These are phyloP conservation scores for Suillus lakei DNA, from an alignment of 768 basidiomycete species.

Conservation along the genomic window DNA sequence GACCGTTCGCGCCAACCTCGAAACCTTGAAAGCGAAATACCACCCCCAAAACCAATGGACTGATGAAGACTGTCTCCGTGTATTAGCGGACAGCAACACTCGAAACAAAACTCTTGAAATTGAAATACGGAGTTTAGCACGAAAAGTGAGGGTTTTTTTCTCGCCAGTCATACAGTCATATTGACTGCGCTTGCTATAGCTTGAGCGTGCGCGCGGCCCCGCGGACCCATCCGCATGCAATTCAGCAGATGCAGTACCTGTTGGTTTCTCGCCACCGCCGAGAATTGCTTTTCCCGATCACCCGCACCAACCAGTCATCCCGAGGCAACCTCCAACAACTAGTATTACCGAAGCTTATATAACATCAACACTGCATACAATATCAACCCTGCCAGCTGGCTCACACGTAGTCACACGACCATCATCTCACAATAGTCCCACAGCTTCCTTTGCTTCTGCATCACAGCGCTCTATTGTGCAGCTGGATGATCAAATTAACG, in stretches of 20 bases:
- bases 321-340: neutral
- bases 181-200: neutral
- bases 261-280: neutral
- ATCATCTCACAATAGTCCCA: neutral
- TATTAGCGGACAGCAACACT: constrained; percentile 42
- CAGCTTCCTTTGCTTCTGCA: neutral
- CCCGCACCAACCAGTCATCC: neutral
- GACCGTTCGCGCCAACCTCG: constrained; percentile 1
- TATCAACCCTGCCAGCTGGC: neutral
- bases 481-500: constrained; percentile 42
- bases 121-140: constrained; percentile 45
- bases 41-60: constrained; percentile 27
- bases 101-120: constrained; percentile 49
- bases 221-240: neutral
- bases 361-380: neutral
- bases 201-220: neutral
- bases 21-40: constrained; percentile 12
- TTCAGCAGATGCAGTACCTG: neutral
- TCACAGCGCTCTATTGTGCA: constrained; percentile 26
- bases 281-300: too few relatives aligned
- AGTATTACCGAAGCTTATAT: neutral
- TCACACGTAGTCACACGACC: neutral
- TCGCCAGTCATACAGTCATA: neutral
- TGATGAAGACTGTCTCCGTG: constrained; percentile 45
- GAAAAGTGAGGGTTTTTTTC: constrained; percentile 36